These are phyloP conservation scores for Phytophthora hybrid DNA, from an alignment of 352 stramenopile species.

Conservation along the genomic window DNA sequence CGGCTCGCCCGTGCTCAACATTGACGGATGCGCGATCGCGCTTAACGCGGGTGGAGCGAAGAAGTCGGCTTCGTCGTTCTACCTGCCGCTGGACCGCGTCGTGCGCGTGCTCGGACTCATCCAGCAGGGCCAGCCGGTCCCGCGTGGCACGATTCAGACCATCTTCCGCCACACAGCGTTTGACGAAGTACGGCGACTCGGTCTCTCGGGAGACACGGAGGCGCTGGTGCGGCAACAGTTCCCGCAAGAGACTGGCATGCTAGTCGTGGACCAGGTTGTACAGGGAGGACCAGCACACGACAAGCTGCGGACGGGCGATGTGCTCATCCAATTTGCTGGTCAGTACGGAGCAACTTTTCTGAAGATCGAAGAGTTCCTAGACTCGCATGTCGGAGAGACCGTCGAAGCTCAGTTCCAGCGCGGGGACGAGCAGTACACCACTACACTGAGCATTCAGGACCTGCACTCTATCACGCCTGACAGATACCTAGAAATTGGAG, in stretches of 20 bases:
- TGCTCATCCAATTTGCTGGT: conserved; percentile 85
- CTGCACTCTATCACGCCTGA: conserved; percentile 87
- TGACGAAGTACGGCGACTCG: conserved; percentile 88
- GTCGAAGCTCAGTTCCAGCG: conserved; percentile 83
- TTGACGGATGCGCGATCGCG: conserved; percentile 89
- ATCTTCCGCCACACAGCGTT: conserved; percentile 92
- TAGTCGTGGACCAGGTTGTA: conserved; percentile 91
- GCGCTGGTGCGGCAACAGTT: conserved; percentile 71
- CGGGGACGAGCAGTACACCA: conserved; percentile 61
- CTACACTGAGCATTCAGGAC: conserved; percentile 65
- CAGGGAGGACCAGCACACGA: conserved; percentile 77
- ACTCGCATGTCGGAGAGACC: conserved; percentile 70
- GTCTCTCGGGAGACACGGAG: conserved; percentile 75
- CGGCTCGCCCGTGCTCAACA: conserved; percentile 90
- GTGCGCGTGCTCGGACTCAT: conserved; percentile 81
- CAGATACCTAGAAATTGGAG: conserved; percentile 87
- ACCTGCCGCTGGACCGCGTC: conserved; percentile 89
- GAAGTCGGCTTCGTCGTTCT: conserved; percentile 91
- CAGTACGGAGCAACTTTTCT: conserved; percentile 87
- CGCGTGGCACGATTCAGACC: conserved; percentile 87
- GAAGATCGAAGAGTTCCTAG: conserved; percentile 79
- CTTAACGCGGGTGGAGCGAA: conserved; percentile 93
- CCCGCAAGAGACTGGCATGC: conserved; percentile 88
- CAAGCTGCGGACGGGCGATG: conserved; percentile 85
- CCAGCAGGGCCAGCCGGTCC: conserved; percentile 58